A percentile compares a stretch with the other conserved stretches of the same genome.
Evolutionary conservation across 2,329 filamentous ascomycete species (phyloP).

Genomic region (Fusarium chuoi): DNA sequence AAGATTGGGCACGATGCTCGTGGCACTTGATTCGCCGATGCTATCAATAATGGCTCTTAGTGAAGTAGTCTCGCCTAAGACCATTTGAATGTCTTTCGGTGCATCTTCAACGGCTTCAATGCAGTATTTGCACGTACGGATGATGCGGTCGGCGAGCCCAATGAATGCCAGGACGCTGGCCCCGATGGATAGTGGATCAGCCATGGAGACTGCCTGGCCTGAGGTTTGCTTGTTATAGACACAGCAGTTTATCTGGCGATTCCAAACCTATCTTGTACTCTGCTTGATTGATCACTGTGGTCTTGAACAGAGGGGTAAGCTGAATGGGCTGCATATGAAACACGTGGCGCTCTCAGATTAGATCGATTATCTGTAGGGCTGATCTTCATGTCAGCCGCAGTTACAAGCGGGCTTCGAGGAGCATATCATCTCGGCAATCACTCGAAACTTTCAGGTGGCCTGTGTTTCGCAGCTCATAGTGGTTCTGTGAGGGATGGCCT

Average conservation of each 20-base stretch:
- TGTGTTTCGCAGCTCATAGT: no score
- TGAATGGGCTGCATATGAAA: background rate
- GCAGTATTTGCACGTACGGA: background rate
- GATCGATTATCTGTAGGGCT: background rate
- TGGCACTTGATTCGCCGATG: background rate
- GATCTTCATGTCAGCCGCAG: accelerated
- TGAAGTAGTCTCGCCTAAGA: background rate
- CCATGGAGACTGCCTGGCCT: background rate
- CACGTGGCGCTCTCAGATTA: background rate
- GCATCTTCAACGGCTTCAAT: background rate
- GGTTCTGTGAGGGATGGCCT: no score
- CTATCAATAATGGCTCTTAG: background rate
- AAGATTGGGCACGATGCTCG: background rate
- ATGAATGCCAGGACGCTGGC: background rate
- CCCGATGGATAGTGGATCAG: background rate
- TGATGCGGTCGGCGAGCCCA: background rate
- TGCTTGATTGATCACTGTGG: no score
- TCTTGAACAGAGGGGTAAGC: background rate
- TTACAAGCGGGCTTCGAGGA: background rate
- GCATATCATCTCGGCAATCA: no score
- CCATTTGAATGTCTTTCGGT: background rate
- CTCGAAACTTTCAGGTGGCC: no score
- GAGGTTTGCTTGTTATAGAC: no score
- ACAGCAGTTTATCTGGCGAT: background rate
- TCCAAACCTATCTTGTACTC: accelerated